Percentiles rank a stretch among this genome's conserved stretches.
phyloP scores from a whole-genome alignment of 2,329 filamentous ascomycete species.

The Akanthomyces uredinophilus region DNA sequence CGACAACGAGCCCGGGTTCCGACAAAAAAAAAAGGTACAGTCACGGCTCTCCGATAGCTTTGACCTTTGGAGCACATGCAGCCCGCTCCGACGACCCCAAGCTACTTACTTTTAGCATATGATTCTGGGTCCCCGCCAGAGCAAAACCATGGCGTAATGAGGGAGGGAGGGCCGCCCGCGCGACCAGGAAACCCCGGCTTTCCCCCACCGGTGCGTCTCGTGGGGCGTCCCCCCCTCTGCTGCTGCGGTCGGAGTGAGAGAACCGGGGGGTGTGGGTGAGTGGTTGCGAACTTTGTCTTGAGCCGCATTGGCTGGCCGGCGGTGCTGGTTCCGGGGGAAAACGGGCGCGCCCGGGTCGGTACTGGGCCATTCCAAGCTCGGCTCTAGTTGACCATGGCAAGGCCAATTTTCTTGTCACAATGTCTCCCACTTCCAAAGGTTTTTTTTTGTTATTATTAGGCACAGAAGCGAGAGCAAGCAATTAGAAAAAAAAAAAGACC shows the following conservation, averaged over 20 bases:
- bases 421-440: no score
- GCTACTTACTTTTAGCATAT: constrained; percentile 14
- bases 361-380: background rate
- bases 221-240: background rate
- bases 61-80: constrained; percentile 11
- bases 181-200: background rate
- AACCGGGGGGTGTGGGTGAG: background rate
- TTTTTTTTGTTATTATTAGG: no score
- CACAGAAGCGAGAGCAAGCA: background rate
- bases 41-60: constrained; percentile 9
- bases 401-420: no score
- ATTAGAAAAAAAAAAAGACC: background rate
- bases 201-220: background rate
- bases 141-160: constrained; percentile 10
- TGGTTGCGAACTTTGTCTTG: background rate
- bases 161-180: background rate
- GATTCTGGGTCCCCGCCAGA: constrained; percentile 15
- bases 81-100: background rate
- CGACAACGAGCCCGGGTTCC: constrained; percentile 1
- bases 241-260: background rate
- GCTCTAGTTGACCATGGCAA: background rate
- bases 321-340: background rate
- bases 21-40: constrained; percentile 5
- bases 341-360: constrained; percentile 10
- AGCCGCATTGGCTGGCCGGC: constrained; percentile 11